Conservation (phyloP, 1,284 basidiomycete genomes). For the Melampsora larici-populina region DNA sequence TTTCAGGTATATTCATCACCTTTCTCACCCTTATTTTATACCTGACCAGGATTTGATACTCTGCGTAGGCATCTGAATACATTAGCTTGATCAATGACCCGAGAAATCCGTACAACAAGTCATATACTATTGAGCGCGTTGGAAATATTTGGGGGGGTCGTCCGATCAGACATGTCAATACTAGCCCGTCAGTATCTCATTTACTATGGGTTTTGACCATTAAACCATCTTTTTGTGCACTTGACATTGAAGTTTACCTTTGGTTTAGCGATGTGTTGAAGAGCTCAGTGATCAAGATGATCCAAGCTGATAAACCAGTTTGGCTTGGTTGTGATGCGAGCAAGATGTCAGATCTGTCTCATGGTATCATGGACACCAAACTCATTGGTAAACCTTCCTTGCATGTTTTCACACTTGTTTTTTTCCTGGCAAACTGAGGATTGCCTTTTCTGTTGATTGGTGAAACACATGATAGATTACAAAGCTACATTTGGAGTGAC, state of each 20-base stretch:
- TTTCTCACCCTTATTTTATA: no score
- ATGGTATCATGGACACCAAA: constrained; percentile 79
- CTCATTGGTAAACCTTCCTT: constrained; percentile 58
- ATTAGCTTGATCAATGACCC: constrained; percentile 96
- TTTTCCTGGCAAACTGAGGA: no score
- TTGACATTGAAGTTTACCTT: background rate
- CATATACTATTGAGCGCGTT: constrained; percentile 89
- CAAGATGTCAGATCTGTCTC: constrained; percentile 51
- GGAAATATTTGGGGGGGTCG: constrained; percentile 86
- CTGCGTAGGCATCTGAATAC: constrained; percentile 57
- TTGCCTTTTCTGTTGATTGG: no score
- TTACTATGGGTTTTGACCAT: no score
- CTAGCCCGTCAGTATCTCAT: constrained; percentile 67
- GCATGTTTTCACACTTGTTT: no score
- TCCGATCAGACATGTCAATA: constrained; percentile 83
- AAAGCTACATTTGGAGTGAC: constrained; percentile 60
- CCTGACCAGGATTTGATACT: background rate
- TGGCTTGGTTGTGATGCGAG: constrained; percentile 70
- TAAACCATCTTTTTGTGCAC: no score
- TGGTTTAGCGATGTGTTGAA: constrained; percentile 2
- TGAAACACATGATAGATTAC: constrained; percentile 7
- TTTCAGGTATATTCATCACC: constrained; percentile 57
- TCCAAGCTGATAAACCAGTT: constrained; percentile 76
- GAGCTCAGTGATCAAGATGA: constrained; percentile 56
- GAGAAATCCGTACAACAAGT: constrained; percentile 71